Evolutionary conservation across 176 grass and related monocot genomes (phyloP), one percentile per base, ranked within the genome.

Genomic region (Oryza brachyantha): DNA sequence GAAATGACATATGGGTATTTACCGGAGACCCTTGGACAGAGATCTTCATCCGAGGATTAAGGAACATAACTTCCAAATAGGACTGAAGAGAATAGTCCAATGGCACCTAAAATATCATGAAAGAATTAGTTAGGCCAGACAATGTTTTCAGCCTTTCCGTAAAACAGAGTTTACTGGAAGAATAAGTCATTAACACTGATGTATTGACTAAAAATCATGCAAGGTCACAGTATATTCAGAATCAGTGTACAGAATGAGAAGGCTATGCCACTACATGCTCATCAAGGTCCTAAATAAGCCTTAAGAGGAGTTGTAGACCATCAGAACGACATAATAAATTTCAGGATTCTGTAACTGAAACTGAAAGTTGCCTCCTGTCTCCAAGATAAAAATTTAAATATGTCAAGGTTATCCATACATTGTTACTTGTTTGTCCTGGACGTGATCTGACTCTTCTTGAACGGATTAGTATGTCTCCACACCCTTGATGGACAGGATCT

Each of bases 1-100:
- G 11, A 62, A 74, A 60, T 80, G 17, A 19, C 31, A 73, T 59
- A 72, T 70, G 24, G 75, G 13, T 45, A 78, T 58, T 91, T 89
- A 97, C 93, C 81, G 39, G 55, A 81, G 91, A 91, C 42, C 81
- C 78, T 88, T 91, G 93, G 73, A 97, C 87, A 83, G 27, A 87
- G 45, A 97, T 93, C 66, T 88, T 83, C 93, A 93, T 93, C 38
- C 88, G 88, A 80, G 93, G 93, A 91, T 88, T 89, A 77, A 86
- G 85, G 83, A 97, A 97, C 62, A 97, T 91, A 59, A 91, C 85
- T 87, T 97, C 88, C 66, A 97, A 81, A 76, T 97, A 97, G 29
- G 91, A 75, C 43, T 90, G 88, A 77, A 97, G 91, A 61, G 93
- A 97, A 85, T 93, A 97, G 52, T 97, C 93, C 86, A 93, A 74